Conservation (phyloP, 1,284 basidiomycete genomes). For the Mycosarcoma maydis region DNA sequence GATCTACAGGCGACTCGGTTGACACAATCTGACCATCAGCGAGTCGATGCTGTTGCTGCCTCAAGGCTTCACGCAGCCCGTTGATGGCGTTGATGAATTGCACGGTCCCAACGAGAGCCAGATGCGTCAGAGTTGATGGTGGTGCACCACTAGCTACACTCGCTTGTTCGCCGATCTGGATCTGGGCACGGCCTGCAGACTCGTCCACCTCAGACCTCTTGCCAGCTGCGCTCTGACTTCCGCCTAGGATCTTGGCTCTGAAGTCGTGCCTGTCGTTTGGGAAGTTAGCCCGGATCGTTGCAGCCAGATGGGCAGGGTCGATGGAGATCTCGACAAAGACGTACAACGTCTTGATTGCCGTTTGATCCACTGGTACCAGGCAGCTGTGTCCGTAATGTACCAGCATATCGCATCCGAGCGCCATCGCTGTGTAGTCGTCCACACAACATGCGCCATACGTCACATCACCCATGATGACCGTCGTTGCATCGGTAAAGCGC, state of each 20-base stretch:
- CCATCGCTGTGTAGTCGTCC: conserved; percentile 96
- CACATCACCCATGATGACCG: conserved; percentile 95
- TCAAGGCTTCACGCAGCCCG: conserved; percentile 54
- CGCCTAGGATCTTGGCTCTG: conserved; percentile 66
- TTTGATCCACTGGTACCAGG: conserved; percentile 91
- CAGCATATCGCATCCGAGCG: conserved; percentile 96
- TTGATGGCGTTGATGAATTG: conserved; percentile 66
- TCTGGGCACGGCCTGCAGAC: conserved; percentile 24
- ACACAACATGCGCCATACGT: conserved; percentile 99
- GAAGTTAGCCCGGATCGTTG: conserved; percentile 89
- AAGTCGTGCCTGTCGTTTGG: conserved; percentile 78
- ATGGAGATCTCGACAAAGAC: conserved; percentile 98
- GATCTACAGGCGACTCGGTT: conserved; percentile 15
- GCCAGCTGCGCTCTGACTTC: conserved; percentile 24
- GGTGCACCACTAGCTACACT: not conserved
- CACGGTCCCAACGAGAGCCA: conserved; percentile 64
- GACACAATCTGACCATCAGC: conserved; percentile 30
- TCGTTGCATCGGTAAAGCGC: conserved; percentile 61
- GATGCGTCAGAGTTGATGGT: conserved; percentile 39
- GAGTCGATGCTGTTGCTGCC: conserved; percentile 33
- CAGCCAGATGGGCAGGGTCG: conserved; percentile 81
- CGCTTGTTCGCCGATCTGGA: conserved; percentile 37
- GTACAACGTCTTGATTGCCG: conserved; percentile 93
- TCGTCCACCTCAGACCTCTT: conserved; percentile 24
- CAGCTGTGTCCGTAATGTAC: conserved; percentile 99